phyloP scores from a whole-genome alignment of 2,329 filamentous ascomycete species.

The Penicillium glabrum region DNA sequence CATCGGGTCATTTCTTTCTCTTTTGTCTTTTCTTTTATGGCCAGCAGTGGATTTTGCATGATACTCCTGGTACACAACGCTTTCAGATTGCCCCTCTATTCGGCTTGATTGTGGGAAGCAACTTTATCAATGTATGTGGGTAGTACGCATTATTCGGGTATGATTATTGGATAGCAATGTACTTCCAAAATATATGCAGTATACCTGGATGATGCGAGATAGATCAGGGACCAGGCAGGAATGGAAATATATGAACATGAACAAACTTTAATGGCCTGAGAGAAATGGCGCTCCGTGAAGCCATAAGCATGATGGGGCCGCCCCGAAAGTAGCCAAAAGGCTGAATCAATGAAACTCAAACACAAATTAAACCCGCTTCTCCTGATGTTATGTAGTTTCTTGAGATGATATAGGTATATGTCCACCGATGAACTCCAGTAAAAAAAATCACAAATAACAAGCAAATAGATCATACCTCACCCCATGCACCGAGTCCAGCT shows the following conservation, averaged over 20 bases:
- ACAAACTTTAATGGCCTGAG: not conserved
- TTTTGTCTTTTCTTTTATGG: too few species aligned
- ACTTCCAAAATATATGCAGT: not conserved
- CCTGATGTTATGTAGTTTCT: not conserved
- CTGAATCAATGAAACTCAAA: not conserved
- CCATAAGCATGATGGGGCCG: not conserved
- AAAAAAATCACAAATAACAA: not conserved
- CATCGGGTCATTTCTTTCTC: too few species aligned
- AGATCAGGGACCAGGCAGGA: too few species aligned
- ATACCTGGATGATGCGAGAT: not conserved
- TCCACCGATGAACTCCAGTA: not conserved
- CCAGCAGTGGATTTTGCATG: too few species aligned
- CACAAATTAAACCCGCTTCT: not conserved
- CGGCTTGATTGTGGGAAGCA: too few species aligned
- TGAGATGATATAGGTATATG: not conserved
- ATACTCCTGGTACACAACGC: too few species aligned
- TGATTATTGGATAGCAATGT: not conserved
- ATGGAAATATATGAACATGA: not conserved
- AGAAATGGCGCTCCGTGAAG: not conserved
- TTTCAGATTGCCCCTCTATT: too few species aligned
- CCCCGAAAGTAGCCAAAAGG: not conserved
- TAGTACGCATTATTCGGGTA: too few species aligned
- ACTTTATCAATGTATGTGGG: too few species aligned
- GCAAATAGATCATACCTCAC: slow-evolving; percentile 58
- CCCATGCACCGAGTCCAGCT: slow-evolving; percentile 74